Evolutionary conservation across 2,329 filamentous ascomycete species (phyloP), one percentile per base, ranked within the genome.

Genomic region (Fusarium sp.): DNA sequence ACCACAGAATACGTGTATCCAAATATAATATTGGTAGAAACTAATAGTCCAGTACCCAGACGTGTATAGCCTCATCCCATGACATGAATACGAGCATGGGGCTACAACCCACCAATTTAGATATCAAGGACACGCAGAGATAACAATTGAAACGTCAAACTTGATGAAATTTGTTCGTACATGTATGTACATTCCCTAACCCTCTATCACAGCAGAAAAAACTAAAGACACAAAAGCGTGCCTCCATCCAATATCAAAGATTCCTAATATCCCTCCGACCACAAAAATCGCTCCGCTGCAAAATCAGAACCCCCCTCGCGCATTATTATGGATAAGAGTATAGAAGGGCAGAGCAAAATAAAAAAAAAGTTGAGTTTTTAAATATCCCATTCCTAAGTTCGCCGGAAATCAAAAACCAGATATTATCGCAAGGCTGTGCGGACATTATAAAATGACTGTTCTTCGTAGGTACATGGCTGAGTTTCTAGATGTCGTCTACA

Each of bases 401-500:
- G 64, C 61, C 61, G 19, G 50, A 53, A 65, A 65, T 38, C 45
- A 52, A 44, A 53, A 29, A 59, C 59, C 51, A 59, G 29, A 45
- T 38, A 52, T 40, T 48, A 52, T 66, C 48, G 49, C 56, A 60
- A 53, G 49, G 45, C 44, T 65, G 35, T 52, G 38, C 38, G 34
- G 49, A 26, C 61, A 70, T 70, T 64, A 69, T 49, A 41, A 34
- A 28, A 50, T 40, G 44, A 58, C 53, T 42, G 49, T 60, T 52
- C 52, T 54, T 41, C 44, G 49, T 58, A 35, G 26, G 25, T 52
- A 53, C 26, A 56, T 55, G 19, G 49, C 49, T 48, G 39, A 40
- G 41, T 53, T 59, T 44, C 26, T 28, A 28, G 26, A 45, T 35
- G 58, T 47, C 54, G 7, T 73, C 74, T 85, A 93, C 70, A 93